Base-by-base conservation (phyloP, 192 early-diverging fungal genomes). In the Linnemannia hyalina region DNA sequence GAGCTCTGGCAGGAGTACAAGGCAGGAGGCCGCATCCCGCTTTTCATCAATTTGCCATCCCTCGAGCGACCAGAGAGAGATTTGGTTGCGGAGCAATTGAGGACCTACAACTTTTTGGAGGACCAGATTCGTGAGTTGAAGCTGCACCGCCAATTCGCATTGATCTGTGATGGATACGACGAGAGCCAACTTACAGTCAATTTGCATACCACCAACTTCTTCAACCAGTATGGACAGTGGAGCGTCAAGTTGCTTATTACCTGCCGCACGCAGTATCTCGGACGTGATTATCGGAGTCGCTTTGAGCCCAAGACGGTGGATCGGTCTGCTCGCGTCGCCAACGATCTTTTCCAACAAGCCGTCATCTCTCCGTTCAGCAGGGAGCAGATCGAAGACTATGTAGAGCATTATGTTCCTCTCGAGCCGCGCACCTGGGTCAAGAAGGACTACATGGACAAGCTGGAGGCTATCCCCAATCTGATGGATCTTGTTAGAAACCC, bases 401-500 rank as follows among this genome's bases (percentile, higher is more conserved):
- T 80, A 0, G 63, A 36, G 9, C 46, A 54, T 35, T 80, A 80
- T 74, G 73, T 80, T 10, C 36, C 52, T 26, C 38, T 49, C 20
- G 42, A 68, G 79, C 44, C 44, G 47, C 68, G 68, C 5, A 29
- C 22, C 26, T 77, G 77, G 77, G 38, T 16, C 42, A 13, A 41
- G 8, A 29, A 68, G 54, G 23, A 73, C 29, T 80, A 80, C 79
- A 35, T 68, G 72, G 54, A 74, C 4, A 73, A 10, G 26, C 41
- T 80, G n/a, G 71, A 47, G 0, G 4, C 40, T 2, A 68, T 80
- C n/a, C 79, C 79, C 18, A 73, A 42, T 18, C 63, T 80, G 0
- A n/a, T 68, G 65, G 79, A 80, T 1, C 63, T 80, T 4, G 63
- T 80, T 44, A 80, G 26, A 44, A 74, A 80, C 23, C 79, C 79